Conservation (phyloP, 2,329 filamentous ascomycete genomes). For the Talaromyces sp. region DNA sequence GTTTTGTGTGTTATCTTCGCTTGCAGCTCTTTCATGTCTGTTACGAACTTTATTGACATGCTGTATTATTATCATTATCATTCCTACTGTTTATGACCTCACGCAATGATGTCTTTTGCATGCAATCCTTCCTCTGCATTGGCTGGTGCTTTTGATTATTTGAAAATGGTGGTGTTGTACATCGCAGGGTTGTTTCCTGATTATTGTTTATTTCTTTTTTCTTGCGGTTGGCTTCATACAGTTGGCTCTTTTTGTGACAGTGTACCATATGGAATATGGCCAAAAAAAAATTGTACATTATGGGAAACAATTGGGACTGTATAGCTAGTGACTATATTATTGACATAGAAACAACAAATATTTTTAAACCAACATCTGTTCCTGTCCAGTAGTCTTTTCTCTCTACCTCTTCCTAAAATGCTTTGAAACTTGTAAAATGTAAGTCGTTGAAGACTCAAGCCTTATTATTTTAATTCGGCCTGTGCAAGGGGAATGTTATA, state of each 20-base stretch:
- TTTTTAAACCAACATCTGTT: background rate
- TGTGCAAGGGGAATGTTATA: too few relatives aligned
- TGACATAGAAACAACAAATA: background rate
- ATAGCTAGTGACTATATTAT: conserved; percentile 7
- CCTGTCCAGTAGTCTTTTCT: too few relatives aligned
- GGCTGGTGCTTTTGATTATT: conserved; percentile 17
- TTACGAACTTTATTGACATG: conserved; percentile 17
- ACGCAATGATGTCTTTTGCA: conserved; percentile 24
- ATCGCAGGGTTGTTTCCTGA: background rate
- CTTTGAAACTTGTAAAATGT: too few relatives aligned
- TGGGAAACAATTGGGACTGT: conserved; percentile 7
- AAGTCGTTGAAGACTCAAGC: too few relatives aligned
- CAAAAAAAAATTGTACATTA: conserved; percentile 15
- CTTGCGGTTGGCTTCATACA: conserved; percentile 7
- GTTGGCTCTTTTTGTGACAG: background rate
- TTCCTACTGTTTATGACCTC: conserved; percentile 22
- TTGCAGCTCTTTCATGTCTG: conserved; percentile 24
- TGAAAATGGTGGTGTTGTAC: conserved; percentile 11
- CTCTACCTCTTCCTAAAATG: too few relatives aligned
- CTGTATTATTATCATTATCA: conserved; percentile 23
- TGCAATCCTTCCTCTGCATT: conserved; percentile 22
- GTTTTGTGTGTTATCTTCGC: conserved; percentile 19
- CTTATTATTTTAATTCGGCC: background rate
- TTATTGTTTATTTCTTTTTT: background rate
- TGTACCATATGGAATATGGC: conserved; percentile 12